A percentile compares a stretch with the other conserved stretches of the same genome.
Evolutionary conservation across 768 basidiomycete genomes (phyloP).

Genomic region (Calocera viscosa): DNA sequence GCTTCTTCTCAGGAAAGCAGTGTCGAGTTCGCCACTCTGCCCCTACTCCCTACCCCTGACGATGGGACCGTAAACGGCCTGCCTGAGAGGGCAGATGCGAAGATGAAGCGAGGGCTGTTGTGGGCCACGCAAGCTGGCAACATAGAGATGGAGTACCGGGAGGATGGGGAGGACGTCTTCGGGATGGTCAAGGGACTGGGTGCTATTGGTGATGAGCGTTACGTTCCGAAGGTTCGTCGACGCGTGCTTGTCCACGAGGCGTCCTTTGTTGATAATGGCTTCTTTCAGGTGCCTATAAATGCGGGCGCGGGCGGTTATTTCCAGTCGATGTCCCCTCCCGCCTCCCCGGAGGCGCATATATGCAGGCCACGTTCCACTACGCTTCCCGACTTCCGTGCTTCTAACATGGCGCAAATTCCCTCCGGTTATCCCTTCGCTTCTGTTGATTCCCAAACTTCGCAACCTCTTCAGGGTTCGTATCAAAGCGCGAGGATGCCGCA

Average conservation of each 20-base stretch:
- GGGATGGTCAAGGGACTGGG: constrained; percentile 7
- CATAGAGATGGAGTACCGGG: neutral
- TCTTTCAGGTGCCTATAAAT: constrained; percentile 7
- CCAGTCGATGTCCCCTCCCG: constrained; percentile 1
- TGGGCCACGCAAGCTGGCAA: neutral
- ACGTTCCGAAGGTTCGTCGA: constrained; percentile 3
- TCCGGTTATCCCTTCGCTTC: constrained; percentile 5
- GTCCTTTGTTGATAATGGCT: neutral
- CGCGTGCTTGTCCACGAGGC: constrained; percentile 5
- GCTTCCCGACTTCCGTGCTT: constrained; percentile 1
- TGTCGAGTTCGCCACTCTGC: neutral
- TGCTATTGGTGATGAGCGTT: constrained; percentile 4
- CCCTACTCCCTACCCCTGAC: neutral
- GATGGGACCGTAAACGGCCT: neutral
- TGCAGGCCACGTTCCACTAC: constrained; percentile 5
- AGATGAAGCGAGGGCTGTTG: constrained; percentile 1
- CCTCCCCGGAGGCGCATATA: constrained; percentile 3
- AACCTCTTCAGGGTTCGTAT: constrained; percentile 7
- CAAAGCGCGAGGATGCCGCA: constrained; percentile 8
- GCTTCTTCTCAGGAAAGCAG: neutral
- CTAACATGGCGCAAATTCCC: constrained; percentile 4
- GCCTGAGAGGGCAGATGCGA: neutral
- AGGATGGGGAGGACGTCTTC: neutral
- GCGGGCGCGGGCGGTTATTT: constrained; percentile 3
- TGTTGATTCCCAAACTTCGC: neutral